Conservation (phyloP, 1,284 basidiomycete genomes). For the Xerocomus minutiporus region DNA sequence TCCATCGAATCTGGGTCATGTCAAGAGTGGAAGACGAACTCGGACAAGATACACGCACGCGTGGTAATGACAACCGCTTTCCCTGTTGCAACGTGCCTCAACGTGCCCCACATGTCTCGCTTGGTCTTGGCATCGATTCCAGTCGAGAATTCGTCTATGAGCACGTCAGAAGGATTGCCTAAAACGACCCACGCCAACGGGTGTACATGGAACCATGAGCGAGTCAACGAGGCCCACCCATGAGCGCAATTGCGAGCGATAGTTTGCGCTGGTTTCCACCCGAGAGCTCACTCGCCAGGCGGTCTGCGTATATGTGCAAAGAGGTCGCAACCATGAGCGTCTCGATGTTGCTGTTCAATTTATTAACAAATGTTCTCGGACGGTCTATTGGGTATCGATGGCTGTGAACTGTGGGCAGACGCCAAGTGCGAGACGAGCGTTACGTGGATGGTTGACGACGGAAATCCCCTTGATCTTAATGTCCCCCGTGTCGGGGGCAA, state of each 20-base stretch:
- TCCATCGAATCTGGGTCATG: not conserved
- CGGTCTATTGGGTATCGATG: conserved; percentile 72
- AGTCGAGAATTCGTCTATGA: conserved; percentile 82
- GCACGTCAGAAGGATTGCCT: conserved; percentile 72
- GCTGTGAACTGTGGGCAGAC: conserved; percentile 84
- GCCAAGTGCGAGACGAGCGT: conserved; percentile 63
- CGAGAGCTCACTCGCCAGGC: conserved; percentile 67
- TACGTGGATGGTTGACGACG: conserved; percentile 54
- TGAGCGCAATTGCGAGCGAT: conserved; percentile 72
- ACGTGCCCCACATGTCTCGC: conserved; percentile 77
- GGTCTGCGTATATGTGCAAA: conserved; percentile 58
- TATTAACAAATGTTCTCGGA: conserved; percentile 62
- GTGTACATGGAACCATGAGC: not conserved
- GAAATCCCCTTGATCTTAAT: conserved; percentile 62
- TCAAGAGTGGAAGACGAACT: too few relatives aligned
- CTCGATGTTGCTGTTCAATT: conserved; percentile 53
- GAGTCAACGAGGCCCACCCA: conserved; percentile 43
- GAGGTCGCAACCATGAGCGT: conserved; percentile 58
- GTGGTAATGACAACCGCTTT: conserved; percentile 69
- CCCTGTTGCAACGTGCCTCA: conserved; percentile 58
- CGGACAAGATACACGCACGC: conserved; percentile 39
- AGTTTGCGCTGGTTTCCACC: conserved; percentile 82
- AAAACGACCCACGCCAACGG: not conserved
- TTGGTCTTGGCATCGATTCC: conserved; percentile 83
- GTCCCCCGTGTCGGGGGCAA: conserved; percentile 60